These are phyloP conservation scores for Rhizoctonia solani DNA, from an alignment of 1,284 basidiomycete genomes.

Conservation along the genomic window DNA sequence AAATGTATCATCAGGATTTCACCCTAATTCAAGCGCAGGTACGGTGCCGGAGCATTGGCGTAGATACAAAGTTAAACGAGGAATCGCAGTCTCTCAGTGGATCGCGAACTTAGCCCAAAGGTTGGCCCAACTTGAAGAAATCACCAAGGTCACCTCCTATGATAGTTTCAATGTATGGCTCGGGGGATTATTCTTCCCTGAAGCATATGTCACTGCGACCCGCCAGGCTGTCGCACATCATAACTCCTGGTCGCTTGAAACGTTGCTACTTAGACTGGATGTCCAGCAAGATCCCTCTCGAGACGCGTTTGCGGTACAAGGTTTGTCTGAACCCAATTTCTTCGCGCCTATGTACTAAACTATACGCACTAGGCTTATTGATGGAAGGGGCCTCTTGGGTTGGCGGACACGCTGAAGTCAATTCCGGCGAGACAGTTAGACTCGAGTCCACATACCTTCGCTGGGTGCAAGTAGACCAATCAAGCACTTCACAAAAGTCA, in stretches of 20 bases:
- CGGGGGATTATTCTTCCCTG: conserved; percentile 92
- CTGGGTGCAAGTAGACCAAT: conserved; percentile 68
- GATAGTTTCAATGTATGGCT: conserved; percentile 83
- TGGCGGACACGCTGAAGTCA: conserved; percentile 62
- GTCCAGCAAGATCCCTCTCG: conserved; percentile 62
- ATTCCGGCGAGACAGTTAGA: conserved; percentile 77
- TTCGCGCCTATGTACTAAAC: background rate
- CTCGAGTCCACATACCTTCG: conserved; percentile 79
- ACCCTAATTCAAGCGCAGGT: conserved; percentile 52
- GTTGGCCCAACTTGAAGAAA: conserved; percentile 76
- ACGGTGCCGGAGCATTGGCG: conserved; percentile 88
- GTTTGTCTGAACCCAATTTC: background rate
- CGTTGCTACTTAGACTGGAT: conserved; percentile 76
- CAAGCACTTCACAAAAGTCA: conserved; percentile 40
- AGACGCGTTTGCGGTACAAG: conserved; percentile 32
- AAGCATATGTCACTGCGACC: conserved; percentile 92
- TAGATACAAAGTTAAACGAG: conserved; percentile 82
- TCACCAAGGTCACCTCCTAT: conserved; percentile 68
- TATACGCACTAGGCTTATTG: conserved; percentile 70
- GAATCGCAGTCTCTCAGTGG: conserved; percentile 82
- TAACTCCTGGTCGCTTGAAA: conserved; percentile 89
- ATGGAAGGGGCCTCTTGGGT: conserved; percentile 84
- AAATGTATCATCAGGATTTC: background rate
- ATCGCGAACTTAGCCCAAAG: conserved; percentile 80
- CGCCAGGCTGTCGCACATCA: conserved; percentile 89